Evolutionary conservation across 495 filamentous ascomycete species (phyloP).

Genomic region (Penicillium simplicissimum): DNA sequence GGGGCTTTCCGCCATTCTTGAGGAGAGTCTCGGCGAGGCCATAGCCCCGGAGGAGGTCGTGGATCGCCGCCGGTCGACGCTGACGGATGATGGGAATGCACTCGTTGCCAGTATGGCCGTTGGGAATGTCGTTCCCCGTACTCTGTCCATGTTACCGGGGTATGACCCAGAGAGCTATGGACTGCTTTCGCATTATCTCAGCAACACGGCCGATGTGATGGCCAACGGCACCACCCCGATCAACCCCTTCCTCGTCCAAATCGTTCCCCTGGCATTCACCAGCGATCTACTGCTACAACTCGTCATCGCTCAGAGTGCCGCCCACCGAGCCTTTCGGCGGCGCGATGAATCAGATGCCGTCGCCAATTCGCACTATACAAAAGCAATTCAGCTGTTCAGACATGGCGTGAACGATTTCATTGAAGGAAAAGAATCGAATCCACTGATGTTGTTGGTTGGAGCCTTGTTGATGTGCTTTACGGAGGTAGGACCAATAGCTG

Average conservation of each 20-base stretch:
- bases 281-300: conserved; percentile 40
- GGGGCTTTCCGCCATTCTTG: conserved; percentile 13
- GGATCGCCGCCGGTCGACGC: conserved; percentile 7
- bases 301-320: conserved; percentile 41
- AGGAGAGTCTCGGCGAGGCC: conserved; percentile 1
- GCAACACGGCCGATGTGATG: conserved; percentile 41
- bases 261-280: conserved; percentile 41
- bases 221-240: conserved; percentile 41
- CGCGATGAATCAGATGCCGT: conserved; percentile 38
- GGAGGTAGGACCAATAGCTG: conserved; percentile 25
- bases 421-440: conserved; percentile 40
- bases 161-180: conserved; percentile 36
- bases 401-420: conserved; percentile 39
- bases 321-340: conserved; percentile 39
- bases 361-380: conserved; percentile 39
- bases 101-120: conserved; percentile 14
- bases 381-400: conserved; percentile 36
- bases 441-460: conserved; percentile 38
- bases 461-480: conserved; percentile 44
- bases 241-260: conserved; percentile 41
- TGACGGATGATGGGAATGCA: neutral
- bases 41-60: neutral
- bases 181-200: conserved; percentile 39
- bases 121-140: conserved; percentile 30
- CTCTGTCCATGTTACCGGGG: conserved; percentile 37